These are phyloP conservation scores for Magnaporthiopsis incrustans DNA, from an alignment of 2,329 filamentous ascomycete genomes.

Conservation along the genomic window DNA sequence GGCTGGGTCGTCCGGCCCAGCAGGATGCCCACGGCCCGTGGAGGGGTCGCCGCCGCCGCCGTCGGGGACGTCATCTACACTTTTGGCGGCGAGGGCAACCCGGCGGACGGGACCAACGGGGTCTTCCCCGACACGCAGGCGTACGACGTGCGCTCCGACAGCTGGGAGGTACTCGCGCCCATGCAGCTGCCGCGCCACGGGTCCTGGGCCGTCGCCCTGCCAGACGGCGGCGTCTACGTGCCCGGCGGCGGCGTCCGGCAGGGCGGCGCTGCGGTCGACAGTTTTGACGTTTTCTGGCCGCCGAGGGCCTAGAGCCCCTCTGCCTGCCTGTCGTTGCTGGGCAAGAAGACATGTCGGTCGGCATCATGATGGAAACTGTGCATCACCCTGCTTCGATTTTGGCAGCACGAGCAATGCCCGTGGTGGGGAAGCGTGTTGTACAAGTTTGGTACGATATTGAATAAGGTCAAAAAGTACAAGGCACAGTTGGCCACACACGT, in stretches of 20 bases:
- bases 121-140: slow-evolving; percentile 11
- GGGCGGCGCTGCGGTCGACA: neutral
- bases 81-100: slow-evolving; percentile 29
- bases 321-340: too few species aligned
- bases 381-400: too few species aligned
- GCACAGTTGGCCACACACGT: too few species aligned
- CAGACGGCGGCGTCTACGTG: neutral
- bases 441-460: too few species aligned
- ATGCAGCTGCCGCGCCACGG: slow-evolving; percentile 13
- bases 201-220: slow-evolving; percentile 7
- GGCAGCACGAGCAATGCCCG: too few species aligned
- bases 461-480: too few species aligned
- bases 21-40: slow-evolving; percentile 28
- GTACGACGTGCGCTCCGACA: slow-evolving; percentile 9
- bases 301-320: neutral
- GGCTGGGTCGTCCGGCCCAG: slow-evolving; percentile 20
- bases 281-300: slow-evolving; percentile 6
- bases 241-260: slow-evolving; percentile 1
- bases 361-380: too few species aligned
- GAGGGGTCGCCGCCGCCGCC: slow-evolving; percentile 22
- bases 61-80: slow-evolving; percentile 23
- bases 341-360: too few species aligned
- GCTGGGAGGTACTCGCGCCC: slow-evolving; percentile 9
- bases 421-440: too few species aligned
- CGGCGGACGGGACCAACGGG: slow-evolving; percentile 4